Percentiles rank a stretch among this genome's conserved stretches.
These are phyloP conservation scores for Glycine soja DNA, from an alignment of 306 rosid species.

Conservation along the genomic window DNA sequence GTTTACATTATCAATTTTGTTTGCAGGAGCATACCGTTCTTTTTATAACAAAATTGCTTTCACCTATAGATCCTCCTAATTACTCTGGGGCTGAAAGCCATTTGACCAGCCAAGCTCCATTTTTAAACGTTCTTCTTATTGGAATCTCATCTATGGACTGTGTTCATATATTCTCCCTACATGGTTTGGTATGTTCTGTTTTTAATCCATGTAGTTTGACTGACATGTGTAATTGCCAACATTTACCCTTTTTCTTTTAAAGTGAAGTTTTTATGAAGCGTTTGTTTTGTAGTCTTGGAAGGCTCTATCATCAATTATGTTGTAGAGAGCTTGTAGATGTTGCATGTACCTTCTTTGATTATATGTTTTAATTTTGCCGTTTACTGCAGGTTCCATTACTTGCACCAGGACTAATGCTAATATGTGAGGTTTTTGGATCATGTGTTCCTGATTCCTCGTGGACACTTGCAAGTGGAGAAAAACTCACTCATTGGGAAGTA, in stretches of 20 bases:
- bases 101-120: constrained; percentile 76
- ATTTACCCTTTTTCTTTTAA: background rate
- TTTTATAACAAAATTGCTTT: constrained; percentile 71
- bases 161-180: constrained; percentile 90
- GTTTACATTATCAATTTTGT: constrained; percentile 45
- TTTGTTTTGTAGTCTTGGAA: constrained; percentile 19
- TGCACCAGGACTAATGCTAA: constrained; percentile 78
- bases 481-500: constrained; percentile 76
- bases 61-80: constrained; percentile 70
- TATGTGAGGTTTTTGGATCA: constrained; percentile 90
- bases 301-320: constrained; percentile 30
- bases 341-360: constrained; percentile 38
- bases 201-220: constrained; percentile 31
- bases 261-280: constrained; percentile 8
- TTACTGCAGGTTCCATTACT: constrained; percentile 84
- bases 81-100: constrained; percentile 71
- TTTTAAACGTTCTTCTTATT: constrained; percentile 74
- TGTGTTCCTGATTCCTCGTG: constrained; percentile 61
- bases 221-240: constrained; percentile 14
- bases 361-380: constrained; percentile 43
- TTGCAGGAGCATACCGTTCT: constrained; percentile 78
- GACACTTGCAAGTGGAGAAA: constrained; percentile 70
- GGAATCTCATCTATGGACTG: constrained; percentile 80
- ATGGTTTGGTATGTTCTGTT: constrained; percentile 81
- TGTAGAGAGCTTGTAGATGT: constrained; percentile 28